These are phyloP conservation scores for Chlorella sp. DNA, from an alignment of 139 green algal species.

Conservation along the genomic window DNA sequence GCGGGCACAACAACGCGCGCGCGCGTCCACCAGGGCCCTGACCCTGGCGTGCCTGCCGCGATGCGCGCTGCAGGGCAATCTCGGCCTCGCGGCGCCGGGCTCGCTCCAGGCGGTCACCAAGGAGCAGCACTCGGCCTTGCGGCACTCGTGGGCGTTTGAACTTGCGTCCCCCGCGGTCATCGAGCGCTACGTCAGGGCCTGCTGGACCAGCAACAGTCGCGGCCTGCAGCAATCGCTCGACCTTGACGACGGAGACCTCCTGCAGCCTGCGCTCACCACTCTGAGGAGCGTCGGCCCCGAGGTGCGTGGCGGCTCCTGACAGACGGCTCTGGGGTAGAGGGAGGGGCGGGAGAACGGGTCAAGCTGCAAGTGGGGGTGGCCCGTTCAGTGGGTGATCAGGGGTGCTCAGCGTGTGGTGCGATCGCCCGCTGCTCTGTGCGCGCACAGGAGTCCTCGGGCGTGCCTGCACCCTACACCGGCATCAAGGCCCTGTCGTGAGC, in stretches of 20 bases:
- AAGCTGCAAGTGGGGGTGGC: no score
- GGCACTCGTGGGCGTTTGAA: neutral
- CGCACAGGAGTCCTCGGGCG: neutral
- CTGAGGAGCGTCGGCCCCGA: conserved; percentile 1
- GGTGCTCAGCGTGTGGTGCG: neutral
- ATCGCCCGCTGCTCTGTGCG: neutral
- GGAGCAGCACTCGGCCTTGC: neutral
- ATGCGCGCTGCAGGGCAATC: conserved; percentile 3
- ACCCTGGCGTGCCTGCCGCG: no score
- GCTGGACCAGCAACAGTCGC: neutral
- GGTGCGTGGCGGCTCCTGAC: neutral
- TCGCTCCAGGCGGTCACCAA: neutral
- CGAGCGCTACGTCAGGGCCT: neutral
- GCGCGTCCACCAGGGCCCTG: no score
- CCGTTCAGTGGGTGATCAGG: no score
- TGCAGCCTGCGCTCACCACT: conserved; percentile 2
- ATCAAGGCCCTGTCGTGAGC: conserved; percentile 9
- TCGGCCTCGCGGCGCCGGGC: neutral
- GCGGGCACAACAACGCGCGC: no score
- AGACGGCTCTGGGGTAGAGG: neutral
- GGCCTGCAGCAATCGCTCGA: neutral
- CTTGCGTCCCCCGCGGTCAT: neutral
- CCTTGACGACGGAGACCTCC: neutral
- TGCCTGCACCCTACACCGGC: conserved; percentile 5
- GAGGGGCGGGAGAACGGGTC: no score